Conservation (phyloP, 2,329 filamentous ascomycete genomes). For the Arthrobotrys conoides region DNA sequence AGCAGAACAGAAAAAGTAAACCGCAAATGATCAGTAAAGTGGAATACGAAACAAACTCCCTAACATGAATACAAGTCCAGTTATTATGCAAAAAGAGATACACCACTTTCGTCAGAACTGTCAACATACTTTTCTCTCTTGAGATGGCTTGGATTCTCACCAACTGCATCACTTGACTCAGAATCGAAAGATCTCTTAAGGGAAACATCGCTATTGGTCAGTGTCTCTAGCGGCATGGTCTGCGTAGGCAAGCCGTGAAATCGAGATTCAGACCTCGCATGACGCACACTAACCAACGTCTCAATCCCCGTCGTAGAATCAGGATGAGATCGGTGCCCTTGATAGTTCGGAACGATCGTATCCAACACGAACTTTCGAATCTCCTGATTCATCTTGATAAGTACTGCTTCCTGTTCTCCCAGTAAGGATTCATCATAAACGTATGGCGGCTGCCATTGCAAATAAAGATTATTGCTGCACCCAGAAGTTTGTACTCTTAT, state of each 20-base stretch:
- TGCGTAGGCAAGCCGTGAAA: too few relatives aligned
- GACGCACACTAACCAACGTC: not conserved
- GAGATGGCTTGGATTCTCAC: too few relatives aligned
- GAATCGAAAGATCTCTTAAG: too few relatives aligned
- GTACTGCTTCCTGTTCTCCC: slow-evolving; percentile 17
- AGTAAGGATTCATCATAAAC: slow-evolving; percentile 9
- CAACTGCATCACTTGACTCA: too few relatives aligned
- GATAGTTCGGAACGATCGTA: slow-evolving; percentile 4
- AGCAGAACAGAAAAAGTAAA: not conserved
- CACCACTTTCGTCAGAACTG: not conserved
- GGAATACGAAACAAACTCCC: not conserved
- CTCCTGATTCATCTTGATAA: slow-evolving; percentile 18
- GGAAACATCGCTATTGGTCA: too few relatives aligned
- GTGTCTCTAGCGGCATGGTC: too few relatives aligned
- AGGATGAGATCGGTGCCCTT: slow-evolving; percentile 11
- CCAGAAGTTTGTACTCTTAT: slow-evolving; percentile 12
- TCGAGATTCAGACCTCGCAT: not conserved
- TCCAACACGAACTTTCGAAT: slow-evolving; percentile 13
- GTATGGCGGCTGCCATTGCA: slow-evolving; percentile 33
- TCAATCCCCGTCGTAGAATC: slow-evolving; percentile 16
- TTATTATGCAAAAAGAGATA: not conserved
- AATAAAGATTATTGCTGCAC: slow-evolving; percentile 44
- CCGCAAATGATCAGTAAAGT: not conserved
- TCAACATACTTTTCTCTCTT: too few relatives aligned
- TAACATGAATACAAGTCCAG: not conserved